Percentiles rank a stretch among this genome's conserved stretches.
These are phyloP conservation scores for Cladosporium sphaerospermum DNA, from an alignment of 2,329 filamentous ascomycete species.

Conservation along the genomic window DNA sequence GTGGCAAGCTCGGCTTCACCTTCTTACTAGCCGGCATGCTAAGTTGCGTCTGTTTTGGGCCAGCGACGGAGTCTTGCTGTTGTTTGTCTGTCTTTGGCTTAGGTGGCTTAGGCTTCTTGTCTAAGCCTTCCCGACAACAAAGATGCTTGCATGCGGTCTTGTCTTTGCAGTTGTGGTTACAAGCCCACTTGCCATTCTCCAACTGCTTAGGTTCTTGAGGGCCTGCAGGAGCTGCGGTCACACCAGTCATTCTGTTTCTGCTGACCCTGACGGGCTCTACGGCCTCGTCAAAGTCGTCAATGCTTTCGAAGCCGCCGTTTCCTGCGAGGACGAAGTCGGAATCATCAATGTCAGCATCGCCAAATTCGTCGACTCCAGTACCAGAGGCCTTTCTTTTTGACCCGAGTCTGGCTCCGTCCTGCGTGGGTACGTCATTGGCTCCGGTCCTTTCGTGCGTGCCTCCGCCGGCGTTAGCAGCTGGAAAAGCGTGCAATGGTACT, in stretches of 20 bases:
- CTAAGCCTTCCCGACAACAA: slow-evolving; percentile 66
- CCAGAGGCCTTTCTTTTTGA: not conserved
- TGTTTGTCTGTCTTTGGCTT: slow-evolving; percentile 35
- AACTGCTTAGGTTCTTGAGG: slow-evolving; percentile 34
- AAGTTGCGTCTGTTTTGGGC: slow-evolving; percentile 27
- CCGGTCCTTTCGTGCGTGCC: not conserved
- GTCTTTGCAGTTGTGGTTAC: slow-evolving; percentile 64
- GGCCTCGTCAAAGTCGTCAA: slow-evolving; percentile 44
- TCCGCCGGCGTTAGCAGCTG: not conserved
- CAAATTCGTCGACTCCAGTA: slow-evolving; percentile 42
- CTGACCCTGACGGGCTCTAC: too few relatives aligned
- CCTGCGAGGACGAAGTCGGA: slow-evolving; percentile 45
- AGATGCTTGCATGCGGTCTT: slow-evolving; percentile 60
- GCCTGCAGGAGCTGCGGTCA: not conserved
- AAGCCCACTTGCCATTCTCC: slow-evolving; percentile 66
- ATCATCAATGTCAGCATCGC: slow-evolving; percentile 48
- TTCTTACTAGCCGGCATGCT: slow-evolving; percentile 20
- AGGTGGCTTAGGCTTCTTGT: slow-evolving; percentile 52
- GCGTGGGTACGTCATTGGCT: too few relatives aligned
- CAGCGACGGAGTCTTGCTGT: slow-evolving; percentile 11
- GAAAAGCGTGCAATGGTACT: slow-evolving; percentile 43
- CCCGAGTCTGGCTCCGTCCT: not conserved
- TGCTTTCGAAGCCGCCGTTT: slow-evolving; percentile 42
- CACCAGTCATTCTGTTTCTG: too few relatives aligned
- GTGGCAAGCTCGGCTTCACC: not conserved